Evolutionary conservation across 1,284 basidiomycete species (phyloP), one percentile per base, ranked within the genome.

Genomic region (Microbotryum intermedium): DNA sequence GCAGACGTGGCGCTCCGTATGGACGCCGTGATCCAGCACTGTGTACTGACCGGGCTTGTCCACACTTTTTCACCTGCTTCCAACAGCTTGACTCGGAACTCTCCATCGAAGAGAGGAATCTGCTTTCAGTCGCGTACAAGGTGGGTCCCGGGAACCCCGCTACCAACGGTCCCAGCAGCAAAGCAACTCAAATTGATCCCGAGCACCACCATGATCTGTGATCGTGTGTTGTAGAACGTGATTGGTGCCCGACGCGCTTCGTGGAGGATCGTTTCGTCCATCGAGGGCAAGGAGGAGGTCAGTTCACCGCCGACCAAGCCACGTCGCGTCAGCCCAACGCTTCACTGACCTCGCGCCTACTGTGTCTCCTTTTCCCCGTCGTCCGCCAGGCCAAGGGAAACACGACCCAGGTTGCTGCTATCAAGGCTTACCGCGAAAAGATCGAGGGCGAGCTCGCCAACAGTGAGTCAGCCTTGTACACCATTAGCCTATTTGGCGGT

Each of bases 91-190:
- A 71, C 68, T 65, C 67, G 52, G 72, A 78, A 70, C 75, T 78
- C 62, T 76, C 76, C 54, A 76, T 78, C 45, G 77, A 78, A 71
- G 77, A 78, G 72, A 73, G 77, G 60, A 78, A 78, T 72, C 71
- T 78, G n/a, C 75, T 78, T 60, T 77, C 76, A 21, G 77, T 78
- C 61, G 77, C 77, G 26, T 78, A 78, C 75, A 78, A 78, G 76
- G 76, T 76, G 70, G n/a, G 50, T 29, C 29, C 29, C n/a, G 9
- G 20, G 30, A 25, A 23, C 10, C 46, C 18, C 23, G 26, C 20
- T 48, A 13, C 21, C 10, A 20, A 16, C 26, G 46, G 11, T 21
- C 21, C 20, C 6, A 48, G 20, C 16, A 39, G 34, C 34, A 11
- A 18, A 39, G 34, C 34, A 6, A 39, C 34, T 39, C 34, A 16